These are phyloP conservation scores for Metschnikowia noctiluminum DNA, from an alignment of 805 yeast genomes.

Conservation along the genomic window DNA sequence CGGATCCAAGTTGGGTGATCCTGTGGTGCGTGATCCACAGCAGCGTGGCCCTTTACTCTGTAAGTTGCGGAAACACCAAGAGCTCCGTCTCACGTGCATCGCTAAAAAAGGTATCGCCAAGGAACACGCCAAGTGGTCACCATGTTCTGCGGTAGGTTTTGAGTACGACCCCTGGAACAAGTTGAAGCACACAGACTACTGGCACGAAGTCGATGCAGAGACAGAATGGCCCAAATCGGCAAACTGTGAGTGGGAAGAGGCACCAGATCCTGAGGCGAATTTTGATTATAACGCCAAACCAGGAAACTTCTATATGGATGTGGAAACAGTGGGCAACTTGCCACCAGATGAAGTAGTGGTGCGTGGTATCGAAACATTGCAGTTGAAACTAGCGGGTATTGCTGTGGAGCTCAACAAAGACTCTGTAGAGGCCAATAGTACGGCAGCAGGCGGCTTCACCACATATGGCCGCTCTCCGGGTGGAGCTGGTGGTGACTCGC, in stretches of 20 bases:
- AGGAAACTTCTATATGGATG: slow-evolving; percentile 75
- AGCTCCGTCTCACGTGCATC: slow-evolving; percentile 80
- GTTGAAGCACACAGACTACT: slow-evolving; percentile 88
- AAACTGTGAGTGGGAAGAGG: slow-evolving; percentile 95
- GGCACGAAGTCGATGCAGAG: slow-evolving; percentile 90
- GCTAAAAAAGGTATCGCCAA: slow-evolving; percentile 97
- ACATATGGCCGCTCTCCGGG: slow-evolving; percentile 44
- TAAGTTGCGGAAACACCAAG: slow-evolving; percentile 90
- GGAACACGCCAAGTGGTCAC: slow-evolving; percentile 99
- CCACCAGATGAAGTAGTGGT: slow-evolving; percentile 86
- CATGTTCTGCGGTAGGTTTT: slow-evolving; percentile 91
- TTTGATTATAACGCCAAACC: slow-evolving; percentile 87
- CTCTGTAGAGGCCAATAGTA: slow-evolving; percentile 36
- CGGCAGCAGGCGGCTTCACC: slow-evolving; percentile 47
- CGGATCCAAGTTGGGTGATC: slow-evolving; percentile 64
- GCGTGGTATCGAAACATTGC: slow-evolving; percentile 80
- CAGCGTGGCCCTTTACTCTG: slow-evolving; percentile 87
- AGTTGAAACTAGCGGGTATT: slow-evolving; percentile 86
- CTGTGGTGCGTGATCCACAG: slow-evolving; percentile 75
- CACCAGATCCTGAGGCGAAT: slow-evolving; percentile 80
- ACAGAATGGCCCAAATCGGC: slow-evolving; percentile 91
- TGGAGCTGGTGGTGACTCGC: slow-evolving; percentile 33
- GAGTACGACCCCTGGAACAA: slow-evolving; percentile 99
- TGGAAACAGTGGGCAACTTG: slow-evolving; percentile 89
- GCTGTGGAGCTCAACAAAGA: slow-evolving; percentile 61